Evolutionary conservation across 116 monocot species (phyloP).

Genomic region (Posidonia oceanica): DNA sequence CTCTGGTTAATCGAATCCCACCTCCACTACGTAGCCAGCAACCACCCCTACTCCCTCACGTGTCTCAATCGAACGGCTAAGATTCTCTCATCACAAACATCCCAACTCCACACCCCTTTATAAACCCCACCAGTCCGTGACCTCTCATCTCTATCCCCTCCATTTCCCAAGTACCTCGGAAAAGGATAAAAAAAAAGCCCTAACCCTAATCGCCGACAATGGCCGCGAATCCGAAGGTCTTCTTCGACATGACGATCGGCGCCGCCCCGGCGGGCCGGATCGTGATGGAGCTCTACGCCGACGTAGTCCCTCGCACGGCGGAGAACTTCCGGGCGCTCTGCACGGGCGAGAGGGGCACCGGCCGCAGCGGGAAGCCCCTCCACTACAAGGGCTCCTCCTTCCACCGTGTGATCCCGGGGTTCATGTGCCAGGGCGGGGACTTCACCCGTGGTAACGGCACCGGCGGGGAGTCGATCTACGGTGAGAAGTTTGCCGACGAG

Average conservation of each 20-base stretch:
- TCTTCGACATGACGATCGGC: conserved; percentile 23
- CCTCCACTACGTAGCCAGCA: too few species aligned
- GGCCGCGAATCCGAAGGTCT: conserved; percentile 11
- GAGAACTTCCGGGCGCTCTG: conserved; percentile 16
- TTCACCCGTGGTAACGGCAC: conserved; percentile 83
- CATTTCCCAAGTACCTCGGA: background rate
- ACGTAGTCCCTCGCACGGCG: conserved; percentile 13
- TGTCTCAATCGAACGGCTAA: background rate
- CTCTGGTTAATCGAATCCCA: too few species aligned
- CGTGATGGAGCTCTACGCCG: conserved; percentile 61
- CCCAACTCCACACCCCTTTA: background rate
- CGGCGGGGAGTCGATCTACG: conserved; percentile 88
- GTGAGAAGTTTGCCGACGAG: conserved; percentile 68
- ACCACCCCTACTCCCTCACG: background rate
- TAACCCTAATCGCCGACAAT: background rate
- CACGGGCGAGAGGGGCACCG: conserved; percentile 29
- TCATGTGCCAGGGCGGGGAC: conserved; percentile 95
- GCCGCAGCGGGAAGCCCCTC: conserved; percentile 56
- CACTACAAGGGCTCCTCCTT: conserved; percentile 74
- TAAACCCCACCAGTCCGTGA: background rate
- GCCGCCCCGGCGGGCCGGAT: conserved; percentile 37
- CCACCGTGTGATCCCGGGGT: conserved; percentile 75
- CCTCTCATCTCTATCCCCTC: background rate
- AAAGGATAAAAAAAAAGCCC: background rate
- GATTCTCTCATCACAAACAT: too few species aligned